Evolutionary conservation across 1,139 yeast genomes (phyloP).

Genomic region (Candida albicans): DNA sequence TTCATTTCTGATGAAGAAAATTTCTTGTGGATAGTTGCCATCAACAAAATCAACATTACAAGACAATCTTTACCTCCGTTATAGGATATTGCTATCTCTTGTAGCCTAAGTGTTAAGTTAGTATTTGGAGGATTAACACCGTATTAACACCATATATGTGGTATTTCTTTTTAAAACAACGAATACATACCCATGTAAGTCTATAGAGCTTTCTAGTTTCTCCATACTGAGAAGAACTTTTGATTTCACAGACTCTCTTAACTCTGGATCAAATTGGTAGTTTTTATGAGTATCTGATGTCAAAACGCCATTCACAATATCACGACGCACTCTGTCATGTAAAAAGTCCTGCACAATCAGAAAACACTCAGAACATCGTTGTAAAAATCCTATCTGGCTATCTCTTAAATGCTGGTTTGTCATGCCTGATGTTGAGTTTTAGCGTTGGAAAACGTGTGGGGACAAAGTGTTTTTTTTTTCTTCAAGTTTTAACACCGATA

Average conservation of each 20-base stretch:
- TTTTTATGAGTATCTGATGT: conserved; percentile 14
- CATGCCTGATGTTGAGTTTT: not conserved
- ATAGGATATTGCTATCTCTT: conserved; percentile 71
- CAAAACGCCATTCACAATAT: conserved; percentile 19
- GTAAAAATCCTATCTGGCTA: conserved; percentile 17
- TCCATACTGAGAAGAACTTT: conserved; percentile 33
- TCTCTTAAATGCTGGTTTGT: conserved; percentile 11
- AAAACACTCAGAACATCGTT: conserved; percentile 35
- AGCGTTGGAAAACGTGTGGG: not conserved
- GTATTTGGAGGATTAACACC: conserved; percentile 9
- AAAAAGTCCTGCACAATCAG: conserved; percentile 33
- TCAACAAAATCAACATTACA: conserved; percentile 69
- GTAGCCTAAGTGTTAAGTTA: conserved; percentile 29
- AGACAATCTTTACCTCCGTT: conserved; percentile 93
- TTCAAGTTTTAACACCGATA: not conserved
- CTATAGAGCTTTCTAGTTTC: conserved; percentile 32
- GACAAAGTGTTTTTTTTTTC: not conserved
- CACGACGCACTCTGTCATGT: conserved; percentile 31
- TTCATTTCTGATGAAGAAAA: conserved; percentile 13
- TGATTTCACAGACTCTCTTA: conserved; percentile 29
- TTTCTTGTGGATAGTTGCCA: conserved; percentile 55
- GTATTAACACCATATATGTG: too few relatives aligned
- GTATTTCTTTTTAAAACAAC: not conserved
- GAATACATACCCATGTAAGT: conserved; percentile 34
- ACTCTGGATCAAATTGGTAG: conserved; percentile 22